Percentiles rank a stretch among this genome's conserved stretches.
Conservation (phyloP, 371 early-diverging fungal species). For the Actinomucor elegans region DNA sequence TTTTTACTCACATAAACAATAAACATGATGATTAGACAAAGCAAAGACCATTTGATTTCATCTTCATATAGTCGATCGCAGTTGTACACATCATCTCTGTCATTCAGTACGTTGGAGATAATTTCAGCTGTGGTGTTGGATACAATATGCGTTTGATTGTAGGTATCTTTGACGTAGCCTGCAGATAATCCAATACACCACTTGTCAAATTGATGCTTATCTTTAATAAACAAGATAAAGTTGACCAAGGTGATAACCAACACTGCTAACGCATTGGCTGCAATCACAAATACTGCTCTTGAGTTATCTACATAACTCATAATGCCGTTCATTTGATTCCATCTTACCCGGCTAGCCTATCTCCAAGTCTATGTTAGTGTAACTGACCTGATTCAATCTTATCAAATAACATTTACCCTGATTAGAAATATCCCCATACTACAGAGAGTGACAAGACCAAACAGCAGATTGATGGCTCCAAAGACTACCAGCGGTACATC, state of each 20-base stretch:
- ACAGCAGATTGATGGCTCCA: conserved; percentile 30
- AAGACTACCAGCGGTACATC: conserved; percentile 22
- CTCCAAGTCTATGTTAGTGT: too few species aligned
- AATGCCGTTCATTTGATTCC: too few species aligned
- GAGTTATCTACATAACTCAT: not conserved
- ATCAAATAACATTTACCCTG: conserved; percentile 20
- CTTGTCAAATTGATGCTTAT: conserved; percentile 6
- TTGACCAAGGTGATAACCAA: conserved; percentile 18
- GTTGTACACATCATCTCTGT: conserved; percentile 35
- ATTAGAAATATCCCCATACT: conserved; percentile 20
- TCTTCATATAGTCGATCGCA: conserved; percentile 41
- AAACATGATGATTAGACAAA: conserved; percentile 34
- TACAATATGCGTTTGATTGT: not conserved
- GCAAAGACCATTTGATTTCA: conserved; percentile 44
- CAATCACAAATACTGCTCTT: conserved; percentile 10
- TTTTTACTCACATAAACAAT: conserved; percentile 47
- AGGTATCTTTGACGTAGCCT: conserved; percentile 1
- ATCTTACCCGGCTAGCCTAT: too few species aligned
- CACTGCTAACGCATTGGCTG: conserved; percentile 19
- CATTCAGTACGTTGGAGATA: not conserved
- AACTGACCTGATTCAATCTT: conserved; percentile 1
- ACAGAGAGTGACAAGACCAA: conserved; percentile 23
- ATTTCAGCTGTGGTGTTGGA: not conserved
- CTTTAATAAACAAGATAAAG: conserved; percentile 19
- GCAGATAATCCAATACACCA: conserved; percentile 21